Conservation (phyloP, 345 rosid species). For the Salix caprea region DNA sequence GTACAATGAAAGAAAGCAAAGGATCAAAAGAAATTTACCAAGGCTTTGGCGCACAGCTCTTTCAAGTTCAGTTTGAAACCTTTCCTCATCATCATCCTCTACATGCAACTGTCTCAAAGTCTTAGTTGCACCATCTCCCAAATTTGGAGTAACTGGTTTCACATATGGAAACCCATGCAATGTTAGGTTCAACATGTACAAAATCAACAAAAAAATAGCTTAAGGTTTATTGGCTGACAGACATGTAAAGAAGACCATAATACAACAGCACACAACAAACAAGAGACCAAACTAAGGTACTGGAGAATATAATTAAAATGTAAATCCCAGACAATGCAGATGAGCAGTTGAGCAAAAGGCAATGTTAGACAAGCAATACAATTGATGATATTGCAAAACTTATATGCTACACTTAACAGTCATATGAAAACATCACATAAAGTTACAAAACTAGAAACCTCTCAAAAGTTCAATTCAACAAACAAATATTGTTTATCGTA, state of each 20-base stretch:
- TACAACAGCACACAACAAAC: neutral
- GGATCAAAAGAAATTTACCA: constrained; percentile 41
- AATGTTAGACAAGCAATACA: neutral
- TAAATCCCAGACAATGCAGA: neutral
- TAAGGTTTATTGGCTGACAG: neutral
- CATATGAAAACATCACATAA: neutral
- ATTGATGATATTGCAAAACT: neutral
- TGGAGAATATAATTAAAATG: neutral
- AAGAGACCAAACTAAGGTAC: neutral
- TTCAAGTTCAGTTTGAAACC: constrained; percentile 88
- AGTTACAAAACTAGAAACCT: neutral
- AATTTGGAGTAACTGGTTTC: constrained; percentile 23
- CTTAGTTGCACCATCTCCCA: constrained; percentile 51
- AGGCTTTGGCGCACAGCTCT: constrained; percentile 85
- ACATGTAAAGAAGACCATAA: neutral
- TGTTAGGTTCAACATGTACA: constrained; percentile 11
- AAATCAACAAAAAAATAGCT: constrained; percentile 2
- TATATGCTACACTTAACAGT: neutral
- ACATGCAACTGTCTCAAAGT: constrained; percentile 70
- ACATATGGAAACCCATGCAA: constrained; percentile 13
- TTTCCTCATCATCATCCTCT: constrained; percentile 87
- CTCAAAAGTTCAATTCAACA: neutral
- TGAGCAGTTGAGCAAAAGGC: neutral
- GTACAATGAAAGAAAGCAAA: neutral
- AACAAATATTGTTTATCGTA: neutral